Evolutionary conservation across 2,329 filamentous ascomycete species (phyloP).

Genomic region (Dactylonectria estremocensis): DNA sequence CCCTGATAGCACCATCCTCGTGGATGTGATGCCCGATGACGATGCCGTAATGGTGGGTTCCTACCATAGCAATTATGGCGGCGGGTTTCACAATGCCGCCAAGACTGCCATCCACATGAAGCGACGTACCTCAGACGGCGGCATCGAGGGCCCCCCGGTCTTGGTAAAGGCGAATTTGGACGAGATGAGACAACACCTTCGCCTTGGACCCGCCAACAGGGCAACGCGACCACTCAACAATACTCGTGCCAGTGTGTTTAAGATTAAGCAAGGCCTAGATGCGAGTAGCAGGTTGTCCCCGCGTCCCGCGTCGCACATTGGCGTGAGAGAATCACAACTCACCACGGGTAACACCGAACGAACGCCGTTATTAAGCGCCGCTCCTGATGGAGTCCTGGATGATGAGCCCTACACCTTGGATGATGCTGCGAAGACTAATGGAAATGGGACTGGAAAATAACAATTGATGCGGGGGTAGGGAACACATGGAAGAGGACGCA

Average conservation of each 20-base stretch:
- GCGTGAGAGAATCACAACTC: constrained; percentile 30
- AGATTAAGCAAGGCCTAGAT: constrained; percentile 70
- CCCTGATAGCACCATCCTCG: constrained; percentile 49
- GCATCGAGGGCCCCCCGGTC: constrained; percentile 62
- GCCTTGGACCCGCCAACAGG: constrained; percentile 77
- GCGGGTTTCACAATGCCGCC: constrained; percentile 61
- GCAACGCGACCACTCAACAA: constrained; percentile 73
- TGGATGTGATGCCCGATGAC: constrained; percentile 59
- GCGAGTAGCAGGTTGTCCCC: constrained; percentile 37
- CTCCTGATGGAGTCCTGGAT: constrained; percentile 40
- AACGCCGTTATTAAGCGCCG: constrained; percentile 50
- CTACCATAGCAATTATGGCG: constrained; percentile 56
- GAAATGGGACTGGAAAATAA: constrained; percentile 35
- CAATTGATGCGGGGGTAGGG: constrained; percentile 19
- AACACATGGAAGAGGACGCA: constrained; percentile 21
- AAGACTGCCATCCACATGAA: constrained; percentile 72
- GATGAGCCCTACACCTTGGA: constrained; percentile 28
- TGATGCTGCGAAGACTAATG: constrained; percentile 40
- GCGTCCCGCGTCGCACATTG: constrained; percentile 44
- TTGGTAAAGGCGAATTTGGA: constrained; percentile 73
- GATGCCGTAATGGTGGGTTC: constrained; percentile 52
- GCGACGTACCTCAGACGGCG: constrained; percentile 72
- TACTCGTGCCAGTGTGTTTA: constrained; percentile 75
- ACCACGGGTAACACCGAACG: constrained; percentile 44
- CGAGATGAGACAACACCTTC: constrained; percentile 75